A percentile compares a stretch with the other conserved stretches of the same genome.
Conservation (phyloP, 176 grass and related monocot species). For the Leersia perrieri region DNA sequence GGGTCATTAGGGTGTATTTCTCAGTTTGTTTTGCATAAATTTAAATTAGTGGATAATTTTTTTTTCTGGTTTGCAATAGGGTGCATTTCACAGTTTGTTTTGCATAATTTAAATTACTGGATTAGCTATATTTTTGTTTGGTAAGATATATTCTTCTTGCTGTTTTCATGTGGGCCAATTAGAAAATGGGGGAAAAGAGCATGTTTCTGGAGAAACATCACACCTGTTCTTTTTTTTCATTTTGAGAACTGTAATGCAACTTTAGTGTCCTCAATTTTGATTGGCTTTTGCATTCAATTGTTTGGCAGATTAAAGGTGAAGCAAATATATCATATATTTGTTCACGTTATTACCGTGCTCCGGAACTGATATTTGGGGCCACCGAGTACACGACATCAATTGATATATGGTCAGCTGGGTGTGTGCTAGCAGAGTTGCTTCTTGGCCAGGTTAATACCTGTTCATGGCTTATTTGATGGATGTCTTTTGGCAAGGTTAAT, state of each 20-base stretch:
- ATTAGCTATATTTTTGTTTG: background rate
- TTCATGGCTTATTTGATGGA: background rate
- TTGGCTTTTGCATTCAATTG: background rate
- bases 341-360: constrained; percentile 96
- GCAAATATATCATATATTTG: constrained; percentile 99
- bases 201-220: background rate
- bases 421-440: constrained; percentile 91
- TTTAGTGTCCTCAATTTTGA: background rate
- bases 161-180: background rate
- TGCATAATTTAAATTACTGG: background rate
- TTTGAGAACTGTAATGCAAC: background rate
- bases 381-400: constrained; percentile 94
- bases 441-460: constrained; percentile 74
- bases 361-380: constrained; percentile 95
- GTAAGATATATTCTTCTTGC: background rate
- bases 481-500: background rate
- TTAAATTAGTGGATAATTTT: background rate
- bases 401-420: constrained; percentile 99
- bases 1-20: background rate
- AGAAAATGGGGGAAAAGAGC: background rate
- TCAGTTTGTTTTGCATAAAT: background rate
- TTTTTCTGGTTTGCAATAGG: background rate
- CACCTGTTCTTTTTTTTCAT: background rate
- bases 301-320: constrained; percentile 81
- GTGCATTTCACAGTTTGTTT: background rate